A percentile compares a stretch with the other conserved stretches of the same genome.
phyloP scores from a whole-genome alignment of 2,329 filamentous ascomycete genomes.

The Cladorrhinum sp. region DNA sequence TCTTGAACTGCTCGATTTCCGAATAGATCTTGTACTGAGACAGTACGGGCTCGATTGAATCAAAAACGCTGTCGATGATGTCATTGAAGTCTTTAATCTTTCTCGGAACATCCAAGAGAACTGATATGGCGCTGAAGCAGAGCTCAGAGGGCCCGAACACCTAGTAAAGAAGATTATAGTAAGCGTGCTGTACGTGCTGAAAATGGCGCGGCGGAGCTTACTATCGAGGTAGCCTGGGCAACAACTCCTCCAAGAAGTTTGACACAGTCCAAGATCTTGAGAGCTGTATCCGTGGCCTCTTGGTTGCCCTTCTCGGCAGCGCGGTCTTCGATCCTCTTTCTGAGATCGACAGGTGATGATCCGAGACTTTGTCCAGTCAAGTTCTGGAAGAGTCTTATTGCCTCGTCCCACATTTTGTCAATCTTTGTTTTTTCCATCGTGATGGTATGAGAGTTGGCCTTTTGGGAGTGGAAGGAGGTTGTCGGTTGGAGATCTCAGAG shows the following conservation, averaged over 20 bases:
- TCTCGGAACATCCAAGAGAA: conserved; percentile 10
- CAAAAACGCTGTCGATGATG: conserved; percentile 8
- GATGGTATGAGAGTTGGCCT: too few species aligned
- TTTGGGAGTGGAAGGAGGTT: too few species aligned
- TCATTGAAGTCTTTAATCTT: conserved; percentile 8
- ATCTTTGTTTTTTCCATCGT: too few species aligned
- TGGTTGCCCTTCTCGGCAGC: not conserved
- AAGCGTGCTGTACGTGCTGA: not conserved
- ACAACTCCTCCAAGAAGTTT: conserved; percentile 3
- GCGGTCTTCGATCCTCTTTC: not conserved
- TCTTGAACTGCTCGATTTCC: conserved; percentile 4
- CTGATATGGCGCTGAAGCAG: conserved; percentile 9
- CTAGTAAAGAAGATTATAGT: not conserved
- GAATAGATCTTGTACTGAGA: conserved; percentile 12
- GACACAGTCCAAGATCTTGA: not conserved
- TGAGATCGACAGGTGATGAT: not conserved
- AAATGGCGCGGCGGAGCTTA: not conserved
- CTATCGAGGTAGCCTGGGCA: not conserved
- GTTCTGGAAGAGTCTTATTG: not conserved
- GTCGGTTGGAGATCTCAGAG: too few species aligned
- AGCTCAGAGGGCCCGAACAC: conserved; percentile 7
- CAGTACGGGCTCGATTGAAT: not conserved
- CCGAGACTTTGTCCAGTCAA: not conserved
- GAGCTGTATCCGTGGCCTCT: not conserved
- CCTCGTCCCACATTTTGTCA: not conserved